phyloP scores from a whole-genome alignment of 2,329 filamentous ascomycete genomes.

The Ophiosphaerella korrae region DNA sequence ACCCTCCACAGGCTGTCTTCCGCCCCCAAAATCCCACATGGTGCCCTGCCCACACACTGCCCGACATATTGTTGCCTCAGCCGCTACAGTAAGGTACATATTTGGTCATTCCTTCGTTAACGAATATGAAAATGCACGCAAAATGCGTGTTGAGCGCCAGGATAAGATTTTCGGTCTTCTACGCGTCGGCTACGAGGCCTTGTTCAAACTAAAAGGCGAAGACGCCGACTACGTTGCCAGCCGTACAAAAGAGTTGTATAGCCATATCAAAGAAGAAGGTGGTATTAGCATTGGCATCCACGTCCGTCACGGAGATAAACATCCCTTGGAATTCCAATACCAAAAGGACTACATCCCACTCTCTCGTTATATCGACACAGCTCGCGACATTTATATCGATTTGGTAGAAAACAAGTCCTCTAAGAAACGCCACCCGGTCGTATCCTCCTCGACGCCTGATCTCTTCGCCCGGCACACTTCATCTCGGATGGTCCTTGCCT shows the following conservation, averaged over 20 bases:
- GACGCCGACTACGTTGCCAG: conserved; percentile 69
- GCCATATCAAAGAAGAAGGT: conserved; percentile 51
- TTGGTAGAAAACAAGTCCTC: conserved; percentile 39
- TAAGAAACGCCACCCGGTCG: conserved; percentile 39
- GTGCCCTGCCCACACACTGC: conserved; percentile 79
- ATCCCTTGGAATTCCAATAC: conserved; percentile 78
- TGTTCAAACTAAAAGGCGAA: conserved; percentile 71
- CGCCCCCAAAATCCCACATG: conserved; percentile 75
- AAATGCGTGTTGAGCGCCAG: conserved; percentile 58
- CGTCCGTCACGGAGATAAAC: conserved; percentile 78
- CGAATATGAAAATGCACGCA: conserved; percentile 57
- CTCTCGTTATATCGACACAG: conserved; percentile 68
- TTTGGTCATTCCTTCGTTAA: conserved; percentile 66
- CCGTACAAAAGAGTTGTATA: conserved; percentile 63
- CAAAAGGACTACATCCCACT: conserved; percentile 78
- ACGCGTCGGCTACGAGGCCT: conserved; percentile 70
- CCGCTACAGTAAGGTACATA: conserved; percentile 67
- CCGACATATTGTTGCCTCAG: conserved; percentile 74
- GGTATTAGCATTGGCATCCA: conserved; percentile 73
- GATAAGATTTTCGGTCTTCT: conserved; percentile 71
- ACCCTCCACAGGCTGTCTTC: conserved; percentile 67
- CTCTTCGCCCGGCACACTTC: conserved; percentile 34
- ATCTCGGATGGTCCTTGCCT: conserved; percentile 68
- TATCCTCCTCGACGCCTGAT: conserved; percentile 4
- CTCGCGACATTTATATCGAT: conserved; percentile 59